phyloP scores from a whole-genome alignment of 768 basidiomycete genomes.

The Xerocomellus chrysenteron region DNA sequence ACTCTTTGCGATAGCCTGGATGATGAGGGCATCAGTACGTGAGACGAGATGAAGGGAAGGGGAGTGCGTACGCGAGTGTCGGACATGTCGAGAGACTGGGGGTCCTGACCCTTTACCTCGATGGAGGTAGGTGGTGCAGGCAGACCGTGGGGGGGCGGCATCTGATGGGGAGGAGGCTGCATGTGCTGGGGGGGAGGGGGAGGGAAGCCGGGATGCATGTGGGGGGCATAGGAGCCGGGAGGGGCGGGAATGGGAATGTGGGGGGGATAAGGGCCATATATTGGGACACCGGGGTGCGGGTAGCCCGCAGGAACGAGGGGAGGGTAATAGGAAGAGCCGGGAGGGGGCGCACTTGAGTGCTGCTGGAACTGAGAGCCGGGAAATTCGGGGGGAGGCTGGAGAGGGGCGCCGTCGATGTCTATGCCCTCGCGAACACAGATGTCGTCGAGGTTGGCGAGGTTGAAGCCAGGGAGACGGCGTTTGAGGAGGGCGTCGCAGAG shows the following conservation, averaged over 20 bases:
- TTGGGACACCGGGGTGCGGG: constrained; percentile 42
- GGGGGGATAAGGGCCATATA: constrained; percentile 44
- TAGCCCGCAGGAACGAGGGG: constrained; percentile 45
- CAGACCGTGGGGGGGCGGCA: constrained; percentile 21
- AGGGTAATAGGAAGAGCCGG: constrained; percentile 33
- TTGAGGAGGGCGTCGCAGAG: constrained; percentile 81
- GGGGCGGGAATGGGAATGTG: constrained; percentile 41
- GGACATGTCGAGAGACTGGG: constrained; percentile 77
- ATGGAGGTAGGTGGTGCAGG: constrained; percentile 1
- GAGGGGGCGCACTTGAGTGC: constrained; percentile 25
- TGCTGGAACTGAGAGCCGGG: constrained; percentile 37
- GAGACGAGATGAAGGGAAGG: background rate
- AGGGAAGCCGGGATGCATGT: constrained; percentile 62
- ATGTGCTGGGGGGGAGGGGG: constrained; percentile 42
- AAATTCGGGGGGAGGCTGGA: constrained; percentile 29
- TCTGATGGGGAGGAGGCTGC: constrained; percentile 37
- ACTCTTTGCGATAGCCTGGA: constrained; percentile 66
- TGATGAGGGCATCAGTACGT: constrained; percentile 10
- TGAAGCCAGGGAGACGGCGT: constrained; percentile 66
- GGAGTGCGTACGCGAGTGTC: constrained; percentile 49
- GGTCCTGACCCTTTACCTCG: constrained; percentile 73
- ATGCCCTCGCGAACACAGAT: constrained; percentile 66
- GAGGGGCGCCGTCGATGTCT: constrained; percentile 37
- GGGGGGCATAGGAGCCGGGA: constrained; percentile 50
- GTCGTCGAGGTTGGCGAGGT: constrained; percentile 63